Percentiles rank a stretch among this genome's conserved stretches.
Conservation (phyloP, 2,329 filamentous ascomycete genomes). For the Keithomyces neogunnii region DNA sequence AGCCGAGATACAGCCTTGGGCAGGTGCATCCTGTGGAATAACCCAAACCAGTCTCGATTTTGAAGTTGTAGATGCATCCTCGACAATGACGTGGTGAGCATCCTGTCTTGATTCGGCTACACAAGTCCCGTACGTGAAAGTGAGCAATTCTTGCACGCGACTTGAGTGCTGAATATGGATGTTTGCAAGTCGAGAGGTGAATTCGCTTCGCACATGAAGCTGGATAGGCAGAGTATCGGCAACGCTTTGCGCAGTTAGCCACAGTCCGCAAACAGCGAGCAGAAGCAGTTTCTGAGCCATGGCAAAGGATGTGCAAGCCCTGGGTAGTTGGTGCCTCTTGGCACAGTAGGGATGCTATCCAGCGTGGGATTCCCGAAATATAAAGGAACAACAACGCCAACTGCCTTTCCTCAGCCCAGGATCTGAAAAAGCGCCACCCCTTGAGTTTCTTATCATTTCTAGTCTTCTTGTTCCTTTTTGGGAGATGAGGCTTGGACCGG, state of each 20-base stretch:
- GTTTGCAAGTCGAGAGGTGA: slow-evolving; percentile 25
- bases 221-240: slow-evolving; percentile 16
- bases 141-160: slow-evolving; percentile 9
- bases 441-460: too few relatives aligned
- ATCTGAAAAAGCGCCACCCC: too few relatives aligned
- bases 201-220: slow-evolving; percentile 24
- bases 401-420: too few relatives aligned
- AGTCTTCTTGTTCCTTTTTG: too few relatives aligned
- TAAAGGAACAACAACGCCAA: too few relatives aligned
- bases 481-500: too few relatives aligned
- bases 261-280: neutral
- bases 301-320: neutral
- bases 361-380: too few relatives aligned
- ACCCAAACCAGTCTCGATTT: slow-evolving; percentile 7
- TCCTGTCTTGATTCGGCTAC: slow-evolving; percentile 9
- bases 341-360: neutral
- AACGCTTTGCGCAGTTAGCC: neutral
- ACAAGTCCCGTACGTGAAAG: slow-evolving; percentile 14
- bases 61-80: neutral
- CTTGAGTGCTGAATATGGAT: slow-evolving; percentile 13
- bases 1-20: slow-evolving; percentile 31
- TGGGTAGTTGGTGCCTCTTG: neutral
- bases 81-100: slow-evolving; percentile 12
- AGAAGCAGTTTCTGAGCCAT: neutral
- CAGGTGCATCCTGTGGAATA: slow-evolving; percentile 13